Conservation (phyloP, 345 rosid genomes). For the Populus euphratica region DNA sequence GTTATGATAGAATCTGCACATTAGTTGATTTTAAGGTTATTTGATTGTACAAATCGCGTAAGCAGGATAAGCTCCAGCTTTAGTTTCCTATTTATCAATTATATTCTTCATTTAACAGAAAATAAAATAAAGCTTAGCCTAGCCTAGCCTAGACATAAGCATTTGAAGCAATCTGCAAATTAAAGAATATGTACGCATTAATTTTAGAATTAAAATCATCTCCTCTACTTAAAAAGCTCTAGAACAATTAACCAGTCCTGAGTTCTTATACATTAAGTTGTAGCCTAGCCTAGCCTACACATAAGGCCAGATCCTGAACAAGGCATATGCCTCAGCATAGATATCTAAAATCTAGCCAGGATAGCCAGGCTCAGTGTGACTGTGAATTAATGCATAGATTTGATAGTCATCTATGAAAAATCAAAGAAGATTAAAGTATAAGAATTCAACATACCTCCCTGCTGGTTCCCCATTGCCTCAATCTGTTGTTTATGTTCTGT, state of each 20-base stretch:
- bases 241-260: background rate
- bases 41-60: background rate
- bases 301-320: background rate
- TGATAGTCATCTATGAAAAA: background rate
- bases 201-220: background rate
- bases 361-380: background rate
- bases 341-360: background rate
- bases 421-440: conserved; percentile 3
- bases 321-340: background rate
- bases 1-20: background rate
- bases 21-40: background rate
- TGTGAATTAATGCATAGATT: background rate
- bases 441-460: conserved; percentile 36
- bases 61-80: background rate
- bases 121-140: background rate
- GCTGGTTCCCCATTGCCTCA: conserved; percentile 28
- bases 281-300: background rate
- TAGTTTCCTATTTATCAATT: background rate
- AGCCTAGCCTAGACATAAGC: background rate
- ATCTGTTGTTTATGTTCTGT: conserved; percentile 22
- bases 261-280: background rate
- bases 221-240: background rate
- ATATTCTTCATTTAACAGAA: background rate
- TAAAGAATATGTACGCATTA: background rate
- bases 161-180: background rate